Percentiles rank a stretch among this genome's conserved stretches.
phyloP scores from a whole-genome alignment of 495 filamentous ascomycete genomes.

The Aspergillus hancockii region DNA sequence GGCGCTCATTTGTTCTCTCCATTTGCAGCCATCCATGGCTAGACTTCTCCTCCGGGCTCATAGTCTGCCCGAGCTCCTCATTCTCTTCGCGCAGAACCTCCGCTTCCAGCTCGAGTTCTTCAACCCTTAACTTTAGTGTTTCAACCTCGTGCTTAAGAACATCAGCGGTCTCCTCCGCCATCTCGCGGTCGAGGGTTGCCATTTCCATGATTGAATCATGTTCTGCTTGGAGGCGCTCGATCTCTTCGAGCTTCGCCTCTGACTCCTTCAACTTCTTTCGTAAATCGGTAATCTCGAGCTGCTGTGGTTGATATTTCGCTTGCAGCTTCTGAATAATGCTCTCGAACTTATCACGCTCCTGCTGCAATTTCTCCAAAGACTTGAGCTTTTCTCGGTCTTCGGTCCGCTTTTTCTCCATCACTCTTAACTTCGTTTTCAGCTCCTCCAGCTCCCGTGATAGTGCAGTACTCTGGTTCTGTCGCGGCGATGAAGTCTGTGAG shows the following conservation, averaged over 20 bases:
- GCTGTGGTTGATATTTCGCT: slow-evolving; percentile 83
- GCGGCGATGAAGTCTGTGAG: slow-evolving; percentile 30
- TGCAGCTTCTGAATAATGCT: slow-evolving; percentile 88
- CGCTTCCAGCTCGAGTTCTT: slow-evolving; percentile 85
- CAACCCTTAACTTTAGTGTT: slow-evolving; percentile 67
- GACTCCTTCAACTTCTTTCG: slow-evolving; percentile 76
- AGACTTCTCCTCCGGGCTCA: slow-evolving; percentile 83
- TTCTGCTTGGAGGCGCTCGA: slow-evolving; percentile 75
- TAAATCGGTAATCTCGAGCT: slow-evolving; percentile 75
- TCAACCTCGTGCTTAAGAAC: slow-evolving; percentile 78
- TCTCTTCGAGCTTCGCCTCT: slow-evolving; percentile 62
- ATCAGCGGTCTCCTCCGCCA: slow-evolving; percentile 93
- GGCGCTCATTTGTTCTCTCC: slow-evolving; percentile 82
- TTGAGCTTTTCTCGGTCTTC: slow-evolving; percentile 91
- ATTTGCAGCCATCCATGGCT: slow-evolving; percentile 88
- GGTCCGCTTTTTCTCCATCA: slow-evolving; percentile 77
- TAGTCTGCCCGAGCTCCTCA: slow-evolving; percentile 74
- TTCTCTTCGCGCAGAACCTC: slow-evolving; percentile 89
- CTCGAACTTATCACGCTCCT: slow-evolving; percentile 84
- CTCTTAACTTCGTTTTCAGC: slow-evolving; percentile 72
- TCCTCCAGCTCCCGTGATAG: slow-evolving; percentile 72
- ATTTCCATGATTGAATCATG: slow-evolving; percentile 85
- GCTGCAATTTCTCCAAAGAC: slow-evolving; percentile 69
- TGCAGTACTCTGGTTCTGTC: slow-evolving; percentile 36
- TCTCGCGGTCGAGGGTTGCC: slow-evolving; percentile 86